Conservation (phyloP, 1,139 yeast species). For the Blastobotrys indianensis region DNA sequence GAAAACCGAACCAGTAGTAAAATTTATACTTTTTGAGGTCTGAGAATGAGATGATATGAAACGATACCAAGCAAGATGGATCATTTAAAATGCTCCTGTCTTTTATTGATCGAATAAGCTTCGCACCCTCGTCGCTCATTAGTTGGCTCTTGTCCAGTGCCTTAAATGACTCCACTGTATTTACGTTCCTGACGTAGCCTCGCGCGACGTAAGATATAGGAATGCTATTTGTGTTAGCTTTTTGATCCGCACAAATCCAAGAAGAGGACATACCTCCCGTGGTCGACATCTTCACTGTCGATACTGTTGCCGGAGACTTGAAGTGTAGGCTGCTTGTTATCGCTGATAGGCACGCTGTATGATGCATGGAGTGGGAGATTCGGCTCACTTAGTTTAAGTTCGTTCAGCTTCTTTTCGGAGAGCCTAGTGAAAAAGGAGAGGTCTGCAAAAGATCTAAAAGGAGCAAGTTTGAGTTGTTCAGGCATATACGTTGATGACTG, state of each 20-base stretch:
- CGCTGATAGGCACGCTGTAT: conserved; percentile 42
- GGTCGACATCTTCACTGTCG: conserved; percentile 3
- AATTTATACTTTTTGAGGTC: conserved; percentile 86
- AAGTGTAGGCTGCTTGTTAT: conserved; percentile 22
- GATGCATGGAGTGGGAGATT: conserved; percentile 39
- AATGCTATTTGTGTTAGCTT: conserved; percentile 1
- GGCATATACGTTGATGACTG: neutral
- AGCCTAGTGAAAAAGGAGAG: conserved; percentile 78
- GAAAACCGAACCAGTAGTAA: conserved; percentile 86
- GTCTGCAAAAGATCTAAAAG: conserved; percentile 70
- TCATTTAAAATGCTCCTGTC: conserved; percentile 33
- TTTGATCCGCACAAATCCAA: neutral
- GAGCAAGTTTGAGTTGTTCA: conserved; percentile 38
- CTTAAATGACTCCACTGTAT: conserved; percentile 83
- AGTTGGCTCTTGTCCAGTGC: conserved; percentile 54
- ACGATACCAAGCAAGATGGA: conserved; percentile 42
- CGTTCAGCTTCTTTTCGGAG: conserved; percentile 59
- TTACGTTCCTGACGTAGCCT: conserved; percentile 54
- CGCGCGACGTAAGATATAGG: conserved; percentile 19
- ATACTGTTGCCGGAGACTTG: conserved; percentile 26
- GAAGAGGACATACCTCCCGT: neutral
- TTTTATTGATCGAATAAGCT: conserved; percentile 28
- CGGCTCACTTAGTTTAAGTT: conserved; percentile 54
- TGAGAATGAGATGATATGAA: conserved; percentile 65
- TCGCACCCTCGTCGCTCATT: conserved; percentile 43